Base-by-base conservation (phyloP, 768 basidiomycete genomes). In the Suillus luteus region DNA sequence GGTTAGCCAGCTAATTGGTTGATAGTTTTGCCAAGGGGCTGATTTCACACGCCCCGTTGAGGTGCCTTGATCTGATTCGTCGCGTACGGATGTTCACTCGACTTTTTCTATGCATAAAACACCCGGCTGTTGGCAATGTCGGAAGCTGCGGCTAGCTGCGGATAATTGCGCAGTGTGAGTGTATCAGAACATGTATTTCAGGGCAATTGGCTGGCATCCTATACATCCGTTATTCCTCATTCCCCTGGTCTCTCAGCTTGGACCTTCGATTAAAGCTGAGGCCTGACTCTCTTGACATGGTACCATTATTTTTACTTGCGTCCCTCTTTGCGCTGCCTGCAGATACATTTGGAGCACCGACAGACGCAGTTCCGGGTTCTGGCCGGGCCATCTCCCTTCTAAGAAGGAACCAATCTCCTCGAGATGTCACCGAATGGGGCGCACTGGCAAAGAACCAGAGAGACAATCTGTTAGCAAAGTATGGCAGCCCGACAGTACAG, bases 371-470 rank as follows among this genome's bases (percentile, higher is more conserved):
- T 9, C 31, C 60, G 9, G 22, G 60, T 38, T 55, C 58, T 51
- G 72, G 71, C 12, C 58, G 66, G 57, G 52, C 67, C 22, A 67
- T 75, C 31, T 67, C 74, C 55, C 31, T 75, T 54, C 60, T n/a
- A 4, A 59, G 65, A 66, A 59, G 72, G 27, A 69, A 66, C 27
- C 22, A 33, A 5, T 5, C 58, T 17, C 38, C 22, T 15, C 68
- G 52, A 33, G 51, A 60, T 33, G 7, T 31, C 12, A 14, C 31
- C 19, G 66, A 72, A 38, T 63, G 64, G 27, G 68, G 58, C 0
- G 41, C 22, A 9, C 17, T 70, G 79, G 86, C 87, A 14, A 77
- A 81, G 65, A 68, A 66, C 12, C 83, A 88, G 61, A 77, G 79
- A 40, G 74, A 80, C 40, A 67, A 68, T 14, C 68, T 84, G 52